Conservation (phyloP, 345 rosid species). For the Salix brachista region DNA sequence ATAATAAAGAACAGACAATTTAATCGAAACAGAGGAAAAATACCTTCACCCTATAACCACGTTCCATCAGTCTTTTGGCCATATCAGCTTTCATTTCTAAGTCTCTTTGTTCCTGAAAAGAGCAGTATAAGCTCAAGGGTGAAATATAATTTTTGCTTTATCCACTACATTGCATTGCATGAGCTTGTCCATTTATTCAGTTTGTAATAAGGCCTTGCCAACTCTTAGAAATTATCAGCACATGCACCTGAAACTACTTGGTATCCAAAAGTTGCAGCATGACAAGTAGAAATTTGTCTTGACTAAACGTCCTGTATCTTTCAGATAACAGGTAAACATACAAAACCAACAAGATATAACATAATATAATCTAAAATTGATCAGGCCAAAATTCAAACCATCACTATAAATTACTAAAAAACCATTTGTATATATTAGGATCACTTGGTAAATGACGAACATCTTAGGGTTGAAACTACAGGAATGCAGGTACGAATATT, state of each 20-base stretch:
- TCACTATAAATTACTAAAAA: too few species aligned
- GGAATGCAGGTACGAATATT: too few species aligned
- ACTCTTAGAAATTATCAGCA: too few species aligned
- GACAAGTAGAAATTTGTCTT: background rate
- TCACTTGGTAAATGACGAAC: too few species aligned
- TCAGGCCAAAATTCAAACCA: too few species aligned
- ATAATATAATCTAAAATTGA: too few species aligned
- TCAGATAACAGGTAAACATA: background rate
- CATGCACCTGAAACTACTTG: background rate
- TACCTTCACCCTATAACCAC: conserved; percentile 93
- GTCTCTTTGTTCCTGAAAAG: conserved; percentile 71
- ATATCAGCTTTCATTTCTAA: conserved; percentile 65
- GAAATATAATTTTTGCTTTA: background rate
- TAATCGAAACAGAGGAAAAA: background rate
- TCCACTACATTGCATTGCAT: background rate
- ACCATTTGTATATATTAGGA: too few species aligned
- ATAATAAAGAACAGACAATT: background rate
- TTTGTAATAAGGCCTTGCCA: too few species aligned
- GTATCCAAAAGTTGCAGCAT: background rate
- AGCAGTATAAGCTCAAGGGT: conserved; percentile 11
- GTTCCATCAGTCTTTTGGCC: conserved; percentile 60
- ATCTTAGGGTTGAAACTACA: too few species aligned
- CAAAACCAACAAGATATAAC: background rate
- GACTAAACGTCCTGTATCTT: background rate
- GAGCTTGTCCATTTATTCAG: background rate